phyloP scores from a whole-genome alignment of 257 asterid genomes.

The Nicotiana paniculata region DNA sequence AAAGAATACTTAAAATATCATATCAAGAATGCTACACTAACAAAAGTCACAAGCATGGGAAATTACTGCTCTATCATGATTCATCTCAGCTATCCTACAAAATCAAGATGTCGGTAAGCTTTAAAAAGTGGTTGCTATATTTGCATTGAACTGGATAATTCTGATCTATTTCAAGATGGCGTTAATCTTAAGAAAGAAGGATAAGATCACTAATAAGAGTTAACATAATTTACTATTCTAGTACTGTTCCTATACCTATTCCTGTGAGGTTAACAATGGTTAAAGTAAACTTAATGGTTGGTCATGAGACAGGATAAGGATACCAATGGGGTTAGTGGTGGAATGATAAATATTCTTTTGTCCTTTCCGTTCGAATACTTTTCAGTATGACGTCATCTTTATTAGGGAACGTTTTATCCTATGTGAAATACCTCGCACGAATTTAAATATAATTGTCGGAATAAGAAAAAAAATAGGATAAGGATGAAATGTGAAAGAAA shows the following conservation, averaged over 20 bases:
- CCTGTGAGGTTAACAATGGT: constrained; percentile 4
- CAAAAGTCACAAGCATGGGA: background rate
- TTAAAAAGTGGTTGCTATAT: background rate
- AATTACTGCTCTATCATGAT: background rate
- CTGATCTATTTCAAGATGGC: constrained; percentile 27
- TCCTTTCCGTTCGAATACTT: too few species aligned
- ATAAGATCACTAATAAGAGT: constrained; percentile 10
- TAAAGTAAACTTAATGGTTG: constrained; percentile 6
- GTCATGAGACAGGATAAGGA: background rate
- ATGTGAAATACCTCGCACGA: too few species aligned
- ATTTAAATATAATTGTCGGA: too few species aligned
- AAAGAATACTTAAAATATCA: background rate
- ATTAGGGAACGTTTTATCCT: too few species aligned
- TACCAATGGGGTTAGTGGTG: too few species aligned
- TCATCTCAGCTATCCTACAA: constrained; percentile 2
- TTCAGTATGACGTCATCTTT: too few species aligned
- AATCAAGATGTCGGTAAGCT: constrained; percentile 8
- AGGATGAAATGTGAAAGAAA: constrained; percentile 11
- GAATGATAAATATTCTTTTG: too few species aligned
- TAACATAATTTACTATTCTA: background rate
- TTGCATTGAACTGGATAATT: background rate
- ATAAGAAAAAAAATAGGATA: constrained; percentile 13
- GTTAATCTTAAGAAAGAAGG: constrained; percentile 23
- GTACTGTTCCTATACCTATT: background rate
- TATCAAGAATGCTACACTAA: background rate